phyloP scores from a whole-genome alignment of 2,329 filamentous ascomycete species.

The Ceratocystis lukuohia region DNA sequence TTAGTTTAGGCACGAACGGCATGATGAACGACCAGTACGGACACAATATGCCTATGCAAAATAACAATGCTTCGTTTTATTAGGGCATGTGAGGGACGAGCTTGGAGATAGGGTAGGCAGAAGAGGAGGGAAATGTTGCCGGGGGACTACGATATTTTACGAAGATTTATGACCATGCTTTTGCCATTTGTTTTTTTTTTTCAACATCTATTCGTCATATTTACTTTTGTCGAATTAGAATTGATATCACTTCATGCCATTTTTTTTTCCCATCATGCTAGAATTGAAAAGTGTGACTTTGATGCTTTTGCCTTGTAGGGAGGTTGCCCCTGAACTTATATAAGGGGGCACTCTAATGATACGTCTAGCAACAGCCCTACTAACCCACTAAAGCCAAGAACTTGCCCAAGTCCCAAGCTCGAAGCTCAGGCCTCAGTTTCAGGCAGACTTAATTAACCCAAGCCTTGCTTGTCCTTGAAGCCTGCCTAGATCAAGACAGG shows the following conservation, averaged over 20 bases:
- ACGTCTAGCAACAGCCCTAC: neutral
- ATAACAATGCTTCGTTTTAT: neutral
- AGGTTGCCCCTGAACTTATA: neutral
- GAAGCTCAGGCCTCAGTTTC: neutral
- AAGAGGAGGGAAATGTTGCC: neutral
- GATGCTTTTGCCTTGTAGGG: neutral
- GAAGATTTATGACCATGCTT: neutral
- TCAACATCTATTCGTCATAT: neutral
- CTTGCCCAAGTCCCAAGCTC: neutral
- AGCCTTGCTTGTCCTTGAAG: neutral
- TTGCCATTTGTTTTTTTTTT: neutral
- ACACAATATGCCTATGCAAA: neutral
- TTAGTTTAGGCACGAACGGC: neutral
- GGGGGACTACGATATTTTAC: neutral
- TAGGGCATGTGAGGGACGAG: neutral
- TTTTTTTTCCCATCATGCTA: too few species aligned
- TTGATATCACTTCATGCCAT: neutral
- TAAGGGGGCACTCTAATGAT: neutral
- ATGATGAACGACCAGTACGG: slow-evolving; percentile 8
- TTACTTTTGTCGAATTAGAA: neutral
- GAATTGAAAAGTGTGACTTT: too few species aligned
- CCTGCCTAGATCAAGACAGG: neutral
- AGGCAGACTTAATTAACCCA: neutral
- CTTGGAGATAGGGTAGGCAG: neutral
- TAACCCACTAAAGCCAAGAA: neutral